phyloP scores from a whole-genome alignment of 768 basidiomycete genomes.

The Podaxis sp. region DNA sequence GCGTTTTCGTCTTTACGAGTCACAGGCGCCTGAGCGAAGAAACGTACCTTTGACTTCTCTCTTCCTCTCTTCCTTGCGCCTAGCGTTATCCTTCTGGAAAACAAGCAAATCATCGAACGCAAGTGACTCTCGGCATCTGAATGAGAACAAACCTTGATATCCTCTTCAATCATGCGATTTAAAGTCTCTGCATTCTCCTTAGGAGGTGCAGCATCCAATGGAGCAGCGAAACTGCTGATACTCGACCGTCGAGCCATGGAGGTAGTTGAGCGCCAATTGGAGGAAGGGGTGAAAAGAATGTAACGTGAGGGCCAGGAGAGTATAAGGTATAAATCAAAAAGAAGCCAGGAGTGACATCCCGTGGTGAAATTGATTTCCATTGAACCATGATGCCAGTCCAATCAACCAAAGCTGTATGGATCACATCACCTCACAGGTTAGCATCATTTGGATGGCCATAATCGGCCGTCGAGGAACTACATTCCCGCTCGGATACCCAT shows the following conservation, averaged over 20 bases:
- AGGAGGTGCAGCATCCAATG: slow-evolving; percentile 8
- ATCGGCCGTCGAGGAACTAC: too few species aligned
- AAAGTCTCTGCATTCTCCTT: slow-evolving; percentile 8
- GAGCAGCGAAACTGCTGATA: slow-evolving; percentile 9
- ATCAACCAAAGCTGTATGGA: not conserved
- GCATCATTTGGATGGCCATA: not conserved
- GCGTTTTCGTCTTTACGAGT: not conserved
- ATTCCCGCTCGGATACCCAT: too few species aligned
- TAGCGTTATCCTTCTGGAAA: slow-evolving; percentile 17
- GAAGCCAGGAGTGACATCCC: slow-evolving; percentile 3
- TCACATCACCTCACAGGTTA: not conserved
- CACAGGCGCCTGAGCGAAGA: not conserved
- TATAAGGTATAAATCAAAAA: slow-evolving; percentile 6
- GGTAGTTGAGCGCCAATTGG: not conserved
- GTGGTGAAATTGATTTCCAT: slow-evolving; percentile 3
- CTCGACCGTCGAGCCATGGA: slow-evolving; percentile 7
- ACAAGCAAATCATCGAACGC: not conserved
- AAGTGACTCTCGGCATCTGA: not conserved
- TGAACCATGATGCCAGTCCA: slow-evolving; percentile 1
- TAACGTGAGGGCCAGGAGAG: not conserved
- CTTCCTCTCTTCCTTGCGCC: slow-evolving; percentile 27
- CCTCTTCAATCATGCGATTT: slow-evolving; percentile 19
- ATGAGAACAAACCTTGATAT: slow-evolving; percentile 15
- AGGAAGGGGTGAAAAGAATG: not conserved
- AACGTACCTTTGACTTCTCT: slow-evolving; percentile 51